Conservation (phyloP, 192 early-diverging fungal species). For the Gamsiella multidivaricata region DNA sequence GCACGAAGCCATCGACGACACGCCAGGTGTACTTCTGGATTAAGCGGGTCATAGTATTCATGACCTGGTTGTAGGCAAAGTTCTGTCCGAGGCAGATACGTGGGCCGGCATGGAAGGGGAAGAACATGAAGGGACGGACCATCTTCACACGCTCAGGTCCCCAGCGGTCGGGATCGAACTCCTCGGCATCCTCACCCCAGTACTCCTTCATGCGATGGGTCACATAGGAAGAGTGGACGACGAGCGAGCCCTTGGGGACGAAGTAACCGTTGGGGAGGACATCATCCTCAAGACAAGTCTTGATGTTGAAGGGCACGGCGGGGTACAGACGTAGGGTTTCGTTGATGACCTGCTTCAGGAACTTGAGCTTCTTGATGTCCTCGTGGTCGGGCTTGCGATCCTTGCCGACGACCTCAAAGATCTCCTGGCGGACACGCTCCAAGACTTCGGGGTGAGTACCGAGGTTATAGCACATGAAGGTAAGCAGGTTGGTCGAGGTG, state of each 20-base stretch:
- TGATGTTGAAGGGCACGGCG: slow-evolving; percentile 56
- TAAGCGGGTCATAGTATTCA: slow-evolving; percentile 50
- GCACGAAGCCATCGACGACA: slow-evolving; percentile 41
- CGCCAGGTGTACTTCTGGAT: slow-evolving; percentile 46
- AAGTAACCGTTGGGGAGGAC: slow-evolving; percentile 55
- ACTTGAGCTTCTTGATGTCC: slow-evolving; percentile 62
- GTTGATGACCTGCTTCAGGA: slow-evolving; percentile 66
- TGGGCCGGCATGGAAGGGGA: slow-evolving; percentile 61
- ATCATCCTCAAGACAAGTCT: slow-evolving; percentile 51
- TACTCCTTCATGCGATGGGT: slow-evolving; percentile 59
- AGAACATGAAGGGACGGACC: slow-evolving; percentile 57
- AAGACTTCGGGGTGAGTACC: slow-evolving; percentile 54
- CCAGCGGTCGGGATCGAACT: slow-evolving; percentile 66
- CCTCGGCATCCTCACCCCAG: slow-evolving; percentile 57
- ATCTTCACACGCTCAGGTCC: slow-evolving; percentile 51
- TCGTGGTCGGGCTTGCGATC: slow-evolving; percentile 60
- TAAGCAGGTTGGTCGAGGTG: slow-evolving; percentile 58
- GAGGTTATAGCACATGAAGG: slow-evolving; percentile 57
- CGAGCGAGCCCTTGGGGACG: slow-evolving; percentile 56
- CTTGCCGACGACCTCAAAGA: slow-evolving; percentile 49
- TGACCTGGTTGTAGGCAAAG: slow-evolving; percentile 55
- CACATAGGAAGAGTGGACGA: slow-evolving; percentile 52
- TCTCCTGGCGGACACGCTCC: slow-evolving; percentile 51
- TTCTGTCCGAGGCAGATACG: slow-evolving; percentile 52
- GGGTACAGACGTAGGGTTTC: slow-evolving; percentile 67